These are phyloP conservation scores for Bruguiera parviflora DNA, from an alignment of 345 rosid genomes.

Conservation along the genomic window DNA sequence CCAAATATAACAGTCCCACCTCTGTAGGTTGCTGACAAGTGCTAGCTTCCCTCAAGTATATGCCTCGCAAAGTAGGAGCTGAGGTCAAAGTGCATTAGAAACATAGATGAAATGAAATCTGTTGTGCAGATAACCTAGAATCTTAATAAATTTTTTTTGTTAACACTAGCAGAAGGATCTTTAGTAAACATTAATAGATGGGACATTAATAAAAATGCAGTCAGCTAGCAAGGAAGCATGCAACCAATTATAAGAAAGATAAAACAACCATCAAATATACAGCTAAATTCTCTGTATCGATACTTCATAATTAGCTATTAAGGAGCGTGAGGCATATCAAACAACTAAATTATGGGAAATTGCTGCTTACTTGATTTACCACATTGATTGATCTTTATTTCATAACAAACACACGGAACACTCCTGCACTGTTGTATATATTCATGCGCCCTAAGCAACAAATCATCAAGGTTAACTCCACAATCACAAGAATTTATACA, in stretches of 20 bases:
- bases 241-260: not conserved
- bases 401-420: constrained; percentile 62
- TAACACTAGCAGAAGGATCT: constrained; percentile 5
- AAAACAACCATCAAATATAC: not conserved
- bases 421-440: constrained; percentile 54
- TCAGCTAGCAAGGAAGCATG: not conserved
- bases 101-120: constrained; percentile 3
- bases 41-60: constrained; percentile 80
- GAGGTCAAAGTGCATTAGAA: constrained; percentile 26
- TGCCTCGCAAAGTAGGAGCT: constrained; percentile 85
- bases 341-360: not conserved
- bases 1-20: constrained; percentile 42
- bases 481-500: constrained; percentile 18
- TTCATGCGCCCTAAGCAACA: constrained; percentile 67
- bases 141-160: not conserved
- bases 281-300: not conserved
- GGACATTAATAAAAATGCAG: not conserved
- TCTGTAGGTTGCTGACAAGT: constrained; percentile 67
- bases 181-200: not conserved
- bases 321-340: not conserved
- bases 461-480: constrained; percentile 21
- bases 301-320: not conserved
- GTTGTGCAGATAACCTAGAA: constrained; percentile 2
- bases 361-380: constrained; percentile 73
- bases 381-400: constrained; percentile 65